Evolutionary conservation across 2,329 filamentous ascomycete species (phyloP), one percentile per base, ranked within the genome.

Genomic region (Cryphonectria parasitica): DNA sequence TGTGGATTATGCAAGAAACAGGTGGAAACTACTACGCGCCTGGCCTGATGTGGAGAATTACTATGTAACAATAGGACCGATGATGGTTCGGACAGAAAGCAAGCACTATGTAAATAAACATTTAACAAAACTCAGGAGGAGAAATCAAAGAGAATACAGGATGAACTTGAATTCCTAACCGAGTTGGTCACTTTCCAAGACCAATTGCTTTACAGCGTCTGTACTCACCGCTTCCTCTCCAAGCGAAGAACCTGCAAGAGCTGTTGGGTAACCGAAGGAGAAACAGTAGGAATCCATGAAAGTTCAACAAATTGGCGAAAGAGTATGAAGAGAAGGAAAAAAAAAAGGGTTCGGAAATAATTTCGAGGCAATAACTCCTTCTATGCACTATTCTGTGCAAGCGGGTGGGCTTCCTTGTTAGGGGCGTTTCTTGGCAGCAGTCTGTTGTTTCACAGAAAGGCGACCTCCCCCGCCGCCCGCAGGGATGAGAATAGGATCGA

Each of bases 401-500:
- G 61, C 61, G 39, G 22, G 31, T 2, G 58, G 10, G 22, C 3
- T 43, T n/a, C 61, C 36, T 25, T 15, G 41, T 13, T n/a, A 28
- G 39, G 61, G 61, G 34, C n/a, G 34, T 3, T 25, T 39, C 61
- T 63, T 45, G 61, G 61, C 58, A 39, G 19, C 31, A 62, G n/a
- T 22, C 28, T 31, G 34, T 45, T n/a, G 61, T 64, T 64, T 64
- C 61, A 64, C 15, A 28, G 34, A n/a, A 22, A 49, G 19, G 19
- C 17, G 17, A 45, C 17, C 17, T 3, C 43, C 15, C 43, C 13
- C 28, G 13, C 15, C 25, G n/a, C 28, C 25, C 5, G 15, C 54
- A 58, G 54, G 54, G 54, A 58, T 34, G 25, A 31, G 54, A 58
- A 58, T 58, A 58, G 25, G 54, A 58, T 58, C 54, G 13, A 28